phyloP scores from a whole-genome alignment of 257 asterid genomes.

The Lycium ferocissimum region DNA sequence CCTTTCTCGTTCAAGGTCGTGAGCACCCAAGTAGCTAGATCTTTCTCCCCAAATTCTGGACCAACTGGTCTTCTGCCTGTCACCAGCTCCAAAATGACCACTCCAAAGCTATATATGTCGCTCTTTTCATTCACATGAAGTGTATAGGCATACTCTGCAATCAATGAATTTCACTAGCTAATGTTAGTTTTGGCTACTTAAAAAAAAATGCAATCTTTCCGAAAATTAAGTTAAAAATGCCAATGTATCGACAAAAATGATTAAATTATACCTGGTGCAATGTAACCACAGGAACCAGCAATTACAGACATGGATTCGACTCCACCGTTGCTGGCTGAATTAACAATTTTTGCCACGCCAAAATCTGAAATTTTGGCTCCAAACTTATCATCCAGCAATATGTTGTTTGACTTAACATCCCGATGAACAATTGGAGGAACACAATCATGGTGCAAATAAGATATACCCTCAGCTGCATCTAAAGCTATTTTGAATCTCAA shows the following conservation, averaged over 20 bases:
- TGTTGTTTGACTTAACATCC: conserved; percentile 82
- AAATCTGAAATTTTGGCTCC: conserved; percentile 83
- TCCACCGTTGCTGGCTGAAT: conserved; percentile 39
- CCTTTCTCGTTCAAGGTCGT: conserved; percentile 51
- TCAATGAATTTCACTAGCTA: neutral
- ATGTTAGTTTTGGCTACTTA: neutral
- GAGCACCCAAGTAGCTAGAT: conserved; percentile 62
- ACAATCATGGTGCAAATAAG: conserved; percentile 87
- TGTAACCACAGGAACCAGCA: conserved; percentile 91
- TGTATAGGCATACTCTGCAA: conserved; percentile 79
- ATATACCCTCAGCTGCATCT: conserved; percentile 88
- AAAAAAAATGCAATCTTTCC: neutral
- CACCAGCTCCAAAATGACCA: conserved; percentile 72
- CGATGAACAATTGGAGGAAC: conserved; percentile 89
- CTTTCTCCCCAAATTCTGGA: conserved; percentile 57
- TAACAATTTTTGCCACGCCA: conserved; percentile 77
- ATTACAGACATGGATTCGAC: conserved; percentile 69
- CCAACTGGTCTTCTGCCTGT: conserved; percentile 61
- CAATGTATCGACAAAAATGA: neutral
- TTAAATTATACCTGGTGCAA: conserved; percentile 76
- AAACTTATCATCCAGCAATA: conserved; percentile 62
- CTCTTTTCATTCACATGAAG: conserved; percentile 80
- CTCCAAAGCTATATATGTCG: conserved; percentile 80
- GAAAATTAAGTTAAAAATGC: neutral
- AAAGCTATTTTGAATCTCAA: conserved; percentile 66